Conservation (phyloP, 352 stramenopile genomes). For the Pythium brassicae region DNA sequence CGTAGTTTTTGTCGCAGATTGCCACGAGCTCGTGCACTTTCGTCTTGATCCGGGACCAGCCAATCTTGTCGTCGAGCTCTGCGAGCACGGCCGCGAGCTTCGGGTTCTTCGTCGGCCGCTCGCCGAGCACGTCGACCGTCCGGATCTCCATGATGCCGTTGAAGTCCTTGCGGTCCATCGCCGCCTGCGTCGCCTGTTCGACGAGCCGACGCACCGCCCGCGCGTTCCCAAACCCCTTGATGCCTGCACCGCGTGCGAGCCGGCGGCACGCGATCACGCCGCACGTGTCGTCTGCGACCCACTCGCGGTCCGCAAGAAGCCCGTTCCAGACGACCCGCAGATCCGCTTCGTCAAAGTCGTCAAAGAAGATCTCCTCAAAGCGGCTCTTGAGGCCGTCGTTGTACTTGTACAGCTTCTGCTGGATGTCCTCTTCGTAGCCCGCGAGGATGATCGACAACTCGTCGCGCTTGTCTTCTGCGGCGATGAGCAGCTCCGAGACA, state of each 20-base stretch:
- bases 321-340: constrained; percentile 73
- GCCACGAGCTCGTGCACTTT: constrained; percentile 66
- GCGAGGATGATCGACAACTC: constrained; percentile 89
- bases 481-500: constrained; percentile 84
- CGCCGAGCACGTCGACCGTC: constrained; percentile 71
- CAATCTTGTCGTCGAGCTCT: constrained; percentile 73
- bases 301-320: constrained; percentile 34
- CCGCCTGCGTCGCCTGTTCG: constrained; percentile 51
- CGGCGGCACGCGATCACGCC: constrained; percentile 61
- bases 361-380: constrained; percentile 85
- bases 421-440: constrained; percentile 91
- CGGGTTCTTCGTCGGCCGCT: constrained; percentile 67
- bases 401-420: constrained; percentile 90
- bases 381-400: constrained; percentile 86
- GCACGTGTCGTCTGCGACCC: constrained; percentile 41
- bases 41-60: constrained; percentile 78
- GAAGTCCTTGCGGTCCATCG: constrained; percentile 74
- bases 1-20: constrained; percentile 81
- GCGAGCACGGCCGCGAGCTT: constrained; percentile 51
- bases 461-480: constrained; percentile 82
- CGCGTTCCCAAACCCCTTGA: constrained; percentile 88
- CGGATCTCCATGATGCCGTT: constrained; percentile 40
- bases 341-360: constrained; percentile 89
- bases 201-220: constrained; percentile 72
- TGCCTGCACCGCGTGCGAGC: constrained; percentile 49